Evolutionary conservation across 2,329 filamentous ascomycete genomes (phyloP), one percentile per base, ranked within the genome.

Genomic region (Metarhizium guizhouense): DNA sequence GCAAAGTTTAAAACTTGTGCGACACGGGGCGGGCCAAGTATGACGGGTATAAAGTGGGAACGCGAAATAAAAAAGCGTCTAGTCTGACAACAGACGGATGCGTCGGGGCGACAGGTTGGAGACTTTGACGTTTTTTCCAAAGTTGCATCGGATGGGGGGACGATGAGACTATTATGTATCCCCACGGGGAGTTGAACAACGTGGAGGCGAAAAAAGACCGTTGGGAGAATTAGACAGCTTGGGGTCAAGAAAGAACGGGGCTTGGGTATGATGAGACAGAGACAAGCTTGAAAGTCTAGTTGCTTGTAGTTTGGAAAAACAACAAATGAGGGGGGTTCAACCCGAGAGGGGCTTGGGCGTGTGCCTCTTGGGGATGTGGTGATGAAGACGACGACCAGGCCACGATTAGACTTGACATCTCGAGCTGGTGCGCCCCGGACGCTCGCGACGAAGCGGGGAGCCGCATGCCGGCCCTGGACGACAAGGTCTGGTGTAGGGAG

Each of bases 21-120:
- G 45, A 29, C 10, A 34, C 25, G 43, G 2, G 6, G 5, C 6
- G 7, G 20, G 43, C 6, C 10, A 14, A 10, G 34, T 42, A 36
- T 49, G n/a, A 42, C 45, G 45, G 45, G 36, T 49, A 49, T 48
- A 49, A 32, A 49, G 32, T 48, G 52, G 45, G 34, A 54, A 48
- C 32, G 10, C 29, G 10, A 30, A 25, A 48, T 29, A 14, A n/a
- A 48, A 2, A 14, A 6, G 45, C 16, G 16, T 18, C 42, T 45
- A 16, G 14, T 20, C 10, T 6, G 25, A 30, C 25, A 30, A 16
- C 7, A 20, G 14, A 53, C 51, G 51, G 51, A 47, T 36, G 51
- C 51, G 30, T 43, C 29, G 42, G 25, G 42, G 47, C 51, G 42
- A 47, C 16, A 47, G 4, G 43, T 30, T 47, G 40, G 16, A 6